phyloP scores from a whole-genome alignment of 148 eudicot genomes.

The Polygonum maritimum region DNA sequence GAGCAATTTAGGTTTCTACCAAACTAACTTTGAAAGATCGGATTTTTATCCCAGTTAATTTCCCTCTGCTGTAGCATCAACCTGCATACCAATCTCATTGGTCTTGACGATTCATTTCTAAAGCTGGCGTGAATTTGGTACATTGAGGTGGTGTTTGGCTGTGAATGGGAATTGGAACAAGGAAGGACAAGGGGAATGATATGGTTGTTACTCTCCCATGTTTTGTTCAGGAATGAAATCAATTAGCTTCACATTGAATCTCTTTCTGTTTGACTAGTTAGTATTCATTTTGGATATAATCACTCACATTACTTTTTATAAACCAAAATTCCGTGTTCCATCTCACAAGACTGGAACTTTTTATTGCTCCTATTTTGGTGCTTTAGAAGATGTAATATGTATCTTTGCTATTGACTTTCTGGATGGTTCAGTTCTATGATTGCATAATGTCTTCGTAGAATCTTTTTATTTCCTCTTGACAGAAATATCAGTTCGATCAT shows the following conservation, averaged over 20 bases:
- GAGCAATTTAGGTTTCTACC: background rate
- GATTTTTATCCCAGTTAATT: background rate
- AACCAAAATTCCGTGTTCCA: background rate
- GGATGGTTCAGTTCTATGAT: background rate
- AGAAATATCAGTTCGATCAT: background rate
- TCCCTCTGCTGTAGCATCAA: background rate
- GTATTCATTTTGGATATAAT: background rate
- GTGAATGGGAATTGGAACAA: background rate
- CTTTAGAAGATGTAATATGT: background rate
- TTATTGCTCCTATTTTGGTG: background rate
- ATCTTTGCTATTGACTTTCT: background rate
- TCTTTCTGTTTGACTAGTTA: background rate
- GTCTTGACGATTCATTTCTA: background rate
- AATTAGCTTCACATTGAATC: background rate
- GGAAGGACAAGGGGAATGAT: background rate
- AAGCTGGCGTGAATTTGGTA: background rate
- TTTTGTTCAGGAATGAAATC: background rate
- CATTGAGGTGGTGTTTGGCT: conserved; percentile 1
- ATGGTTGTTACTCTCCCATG: background rate
- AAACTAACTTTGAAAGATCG: background rate
- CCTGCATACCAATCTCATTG: background rate
- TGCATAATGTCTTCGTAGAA: background rate
- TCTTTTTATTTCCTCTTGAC: background rate
- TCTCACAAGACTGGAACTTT: background rate
- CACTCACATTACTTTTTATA: background rate